phyloP scores from a whole-genome alignment of 257 asterid genomes.

The Datura wrightii region DNA sequence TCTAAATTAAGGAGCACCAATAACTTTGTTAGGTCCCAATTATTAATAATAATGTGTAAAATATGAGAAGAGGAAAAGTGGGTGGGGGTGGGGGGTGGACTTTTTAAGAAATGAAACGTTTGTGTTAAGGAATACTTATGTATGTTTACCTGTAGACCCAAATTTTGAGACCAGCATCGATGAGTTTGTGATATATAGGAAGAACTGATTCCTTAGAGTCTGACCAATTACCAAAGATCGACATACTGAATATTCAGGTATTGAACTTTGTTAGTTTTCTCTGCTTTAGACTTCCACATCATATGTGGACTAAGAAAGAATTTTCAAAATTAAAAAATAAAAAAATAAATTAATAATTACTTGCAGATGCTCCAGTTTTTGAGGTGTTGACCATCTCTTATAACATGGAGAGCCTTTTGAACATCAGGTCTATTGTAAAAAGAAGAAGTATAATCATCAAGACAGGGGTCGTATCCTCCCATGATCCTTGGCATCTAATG shows the following conservation, averaged over 20 bases:
- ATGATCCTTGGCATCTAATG: slow-evolving; percentile 72
- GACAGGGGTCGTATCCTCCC: slow-evolving; percentile 91
- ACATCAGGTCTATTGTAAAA: slow-evolving; percentile 77
- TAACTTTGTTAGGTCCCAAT: neutral
- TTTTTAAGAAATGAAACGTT: neutral
- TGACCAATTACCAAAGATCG: slow-evolving; percentile 60
- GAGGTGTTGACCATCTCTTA: slow-evolving; percentile 51
- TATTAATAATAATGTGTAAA: neutral
- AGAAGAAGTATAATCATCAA: slow-evolving; percentile 70
- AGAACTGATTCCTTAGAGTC: slow-evolving; percentile 66
- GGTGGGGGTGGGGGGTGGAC: neutral
- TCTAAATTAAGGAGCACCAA: neutral
- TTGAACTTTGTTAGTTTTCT: neutral
- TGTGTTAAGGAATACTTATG: neutral
- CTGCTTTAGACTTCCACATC: neutral
- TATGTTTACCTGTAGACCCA: slow-evolving; percentile 80
- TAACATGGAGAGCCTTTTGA: slow-evolving; percentile 83
- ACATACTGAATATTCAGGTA: slow-evolving; percentile 63
- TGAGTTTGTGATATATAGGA: slow-evolving; percentile 86
- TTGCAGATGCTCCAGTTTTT: slow-evolving; percentile 89
- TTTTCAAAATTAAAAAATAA: neutral
- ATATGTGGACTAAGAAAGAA: neutral
- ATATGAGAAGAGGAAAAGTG: neutral
- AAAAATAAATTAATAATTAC: slow-evolving; percentile 44
- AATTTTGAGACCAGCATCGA: slow-evolving; percentile 69